Evolutionary conservation across 257 asterid genomes (phyloP), one percentile per base, ranked within the genome.

Genomic region (Catharanthus roseus): DNA sequence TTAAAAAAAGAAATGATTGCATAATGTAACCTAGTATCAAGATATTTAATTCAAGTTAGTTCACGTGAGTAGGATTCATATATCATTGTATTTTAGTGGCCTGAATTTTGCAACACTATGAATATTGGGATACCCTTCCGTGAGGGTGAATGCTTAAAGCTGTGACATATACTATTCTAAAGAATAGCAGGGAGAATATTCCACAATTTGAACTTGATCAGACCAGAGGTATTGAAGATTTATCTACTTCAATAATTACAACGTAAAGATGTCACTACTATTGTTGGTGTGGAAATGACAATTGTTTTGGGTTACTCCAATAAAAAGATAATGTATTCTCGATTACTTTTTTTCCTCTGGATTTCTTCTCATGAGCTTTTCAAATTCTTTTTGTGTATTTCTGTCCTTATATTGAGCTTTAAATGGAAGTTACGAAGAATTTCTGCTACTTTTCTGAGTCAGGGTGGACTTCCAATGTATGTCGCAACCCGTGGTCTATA

Each of bases 381-480:
- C n/a, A n/a, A 61, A 6, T 34, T 61, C 24, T 61, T 29, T 10
- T 2, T 31, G 15, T 61, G 67, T 12, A 34, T 61, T 61, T 33
- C 45, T 10, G 6, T 61, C 45, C 24, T 26, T 18, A 44, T 26
- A n/a, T 47, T 67, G 26, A 24, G 7, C 18, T n/a, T 29, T 16
- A 44, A n/a, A 26, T 69, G 7, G 73, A 68, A 33, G 31, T 54
- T 49, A 15, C 44, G 21, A 42, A 39, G 79, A 72, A 12, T 24
- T 78, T 78, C 56, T 55, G 56, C 58, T 68, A 15, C 69, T 66
- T 70, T 18, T 73, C 72, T 78, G 79, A 64, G 76, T 76, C 88
- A 93, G 99, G 99, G 99, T 77, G 99, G 99, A 77, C 93, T 93
- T 68, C 99, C 99, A 0, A 91, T 91, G 97, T 93, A 93, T 72